Conservation (phyloP, 164 flowering plant genomes). For the Dillenia turbinata region DNA sequence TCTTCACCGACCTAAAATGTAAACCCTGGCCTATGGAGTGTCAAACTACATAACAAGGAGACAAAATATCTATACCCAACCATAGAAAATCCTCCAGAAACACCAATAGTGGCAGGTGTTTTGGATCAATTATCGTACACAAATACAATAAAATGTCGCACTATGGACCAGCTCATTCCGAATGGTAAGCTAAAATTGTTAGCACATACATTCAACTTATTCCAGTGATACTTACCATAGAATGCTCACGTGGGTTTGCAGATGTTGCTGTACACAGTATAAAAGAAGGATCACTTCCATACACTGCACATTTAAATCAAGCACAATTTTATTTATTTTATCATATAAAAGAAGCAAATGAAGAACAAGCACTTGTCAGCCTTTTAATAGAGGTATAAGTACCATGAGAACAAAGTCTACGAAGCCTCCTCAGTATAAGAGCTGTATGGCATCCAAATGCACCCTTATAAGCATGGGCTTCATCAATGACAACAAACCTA, state of each 20-base stretch:
- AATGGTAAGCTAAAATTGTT: too few species aligned
- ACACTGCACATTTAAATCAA: slow-evolving; percentile 53
- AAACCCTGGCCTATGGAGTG: too few species aligned
- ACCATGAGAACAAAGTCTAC: slow-evolving; percentile 90
- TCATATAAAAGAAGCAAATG: background rate
- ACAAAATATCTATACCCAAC: too few species aligned
- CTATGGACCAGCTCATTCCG: too few species aligned
- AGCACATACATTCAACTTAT: background rate
- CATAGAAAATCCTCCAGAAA: too few species aligned
- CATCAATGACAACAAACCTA: slow-evolving; percentile 89
- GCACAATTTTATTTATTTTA: background rate
- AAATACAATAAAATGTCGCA: too few species aligned
- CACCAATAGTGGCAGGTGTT: too few species aligned
- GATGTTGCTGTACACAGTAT: slow-evolving; percentile 91
- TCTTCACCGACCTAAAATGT: too few species aligned
- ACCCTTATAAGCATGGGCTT: slow-evolving; percentile 92
- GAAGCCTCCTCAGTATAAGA: slow-evolving; percentile 79
- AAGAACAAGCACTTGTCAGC: background rate
- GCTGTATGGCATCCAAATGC: slow-evolving; percentile 95
- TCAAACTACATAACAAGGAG: too few species aligned
- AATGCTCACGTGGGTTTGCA: slow-evolving; percentile 86
- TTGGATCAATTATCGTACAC: too few species aligned
- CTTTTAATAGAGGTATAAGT: slow-evolving; percentile 6
- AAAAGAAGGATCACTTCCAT: slow-evolving; percentile 85
- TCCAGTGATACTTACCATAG: slow-evolving; percentile 47